Base-by-base conservation (phyloP, 2,329 filamentous ascomycete species). In the Fusarium stilboides region DNA sequence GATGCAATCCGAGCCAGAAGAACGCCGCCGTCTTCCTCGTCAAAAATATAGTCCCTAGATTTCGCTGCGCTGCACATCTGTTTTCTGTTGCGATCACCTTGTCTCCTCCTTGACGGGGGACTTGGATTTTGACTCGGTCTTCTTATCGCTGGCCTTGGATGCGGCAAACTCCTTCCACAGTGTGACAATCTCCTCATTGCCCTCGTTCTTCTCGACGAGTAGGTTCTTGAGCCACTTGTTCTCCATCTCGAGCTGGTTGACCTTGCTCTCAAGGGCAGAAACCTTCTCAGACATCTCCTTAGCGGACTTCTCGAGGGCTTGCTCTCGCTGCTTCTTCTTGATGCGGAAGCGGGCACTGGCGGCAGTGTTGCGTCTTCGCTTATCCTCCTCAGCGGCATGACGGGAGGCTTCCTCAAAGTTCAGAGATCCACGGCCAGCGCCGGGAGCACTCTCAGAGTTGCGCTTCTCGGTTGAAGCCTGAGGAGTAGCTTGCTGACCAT, bases 271-370 rank as follows among this genome's bases (percentile, higher is more conserved):
- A 8, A 97, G 86, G 19, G 85, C 84, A 19, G 88, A 84, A 52
- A 94, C 92, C 82, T 94, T 94, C 45, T 96, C 92, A 28, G 88
- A 88, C 81, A 95, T 92, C 72, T 97, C 94, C 80, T 94, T 94
- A 74, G 93, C 91, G 5, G 89, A 91, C 75, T 89, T 89, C 80
- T 95, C 93, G 53, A 97, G 88, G 10, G 92, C 91, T 80, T 94
- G 92, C 83, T 97, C 94, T 51, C 94, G 91, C 82, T 96, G 93
- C 88, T 97, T 97, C 91, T 97, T 97, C 89, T 97, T 97, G 78
- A 96, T 89, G 62, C 94, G 91, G 86, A 97, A 97, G 50, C 94
- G 91, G 19, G 94, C 94, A 70, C 91, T 94, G 57, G 94, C 94
- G 33, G 94, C 94, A 3, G 94, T 97, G 82, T 97, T 97, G 69